Conservation (phyloP, 352 stramenopile genomes). For the Phytophthora foliorum region DNA sequence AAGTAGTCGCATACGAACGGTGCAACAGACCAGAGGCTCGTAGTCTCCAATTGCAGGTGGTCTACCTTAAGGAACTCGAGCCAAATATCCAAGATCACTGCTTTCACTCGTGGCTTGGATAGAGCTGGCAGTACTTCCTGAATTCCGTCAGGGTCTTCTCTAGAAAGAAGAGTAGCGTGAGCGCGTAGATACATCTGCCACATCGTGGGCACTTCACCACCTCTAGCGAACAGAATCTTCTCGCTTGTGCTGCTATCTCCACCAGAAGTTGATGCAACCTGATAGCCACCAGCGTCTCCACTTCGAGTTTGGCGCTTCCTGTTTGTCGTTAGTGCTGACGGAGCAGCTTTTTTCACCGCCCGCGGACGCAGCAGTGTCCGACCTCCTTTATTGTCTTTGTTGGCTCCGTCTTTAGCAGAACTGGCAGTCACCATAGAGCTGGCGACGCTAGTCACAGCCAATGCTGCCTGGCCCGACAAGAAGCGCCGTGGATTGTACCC, state of each 20-base stretch:
- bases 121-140: conserved; percentile 34
- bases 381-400: conserved; percentile 31
- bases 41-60: conserved; percentile 64
- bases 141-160: conserved; percentile 21
- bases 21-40: conserved; percentile 57
- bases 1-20: conserved; percentile 85
- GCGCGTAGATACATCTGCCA: conserved; percentile 54
- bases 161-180: conserved; percentile 23
- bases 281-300: conserved; percentile 22
- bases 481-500: conserved; percentile 53
- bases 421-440: not conserved
- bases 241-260: conserved; percentile 25
- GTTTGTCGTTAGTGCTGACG: conserved; percentile 8
- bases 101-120: conserved; percentile 41
- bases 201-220: conserved; percentile 38
- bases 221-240: conserved; percentile 24
- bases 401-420: conserved; percentile 14
- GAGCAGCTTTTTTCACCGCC: conserved; percentile 16
- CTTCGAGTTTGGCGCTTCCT: conserved; percentile 28
- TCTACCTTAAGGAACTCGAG: conserved; percentile 83
- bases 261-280: not conserved
- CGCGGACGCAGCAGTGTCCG: conserved; percentile 26
- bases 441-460: not conserved
- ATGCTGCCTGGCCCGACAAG: conserved; percentile 14
- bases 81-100: conserved; percentile 74